Percentiles rank a stretch among this genome's conserved stretches.
Conservation (phyloP, 805 yeast species). For the Pichia occidentalis region DNA sequence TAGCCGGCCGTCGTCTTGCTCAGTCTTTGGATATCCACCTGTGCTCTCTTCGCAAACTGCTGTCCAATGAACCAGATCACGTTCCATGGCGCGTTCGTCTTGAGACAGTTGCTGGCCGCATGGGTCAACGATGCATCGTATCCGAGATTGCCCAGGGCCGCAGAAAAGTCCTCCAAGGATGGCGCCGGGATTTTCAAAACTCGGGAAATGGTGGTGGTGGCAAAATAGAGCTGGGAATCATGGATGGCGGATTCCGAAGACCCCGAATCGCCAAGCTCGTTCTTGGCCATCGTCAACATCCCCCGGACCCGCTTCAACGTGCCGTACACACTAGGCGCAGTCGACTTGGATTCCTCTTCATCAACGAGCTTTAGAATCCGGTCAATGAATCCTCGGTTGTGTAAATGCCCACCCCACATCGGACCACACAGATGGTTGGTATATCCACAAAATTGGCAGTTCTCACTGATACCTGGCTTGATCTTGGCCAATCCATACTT, state of each 20-base stretch:
- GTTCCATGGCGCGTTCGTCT: conserved; percentile 86
- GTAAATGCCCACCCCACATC: conserved; percentile 86
- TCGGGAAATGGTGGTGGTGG: conserved; percentile 70
- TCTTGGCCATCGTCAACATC: conserved; percentile 78
- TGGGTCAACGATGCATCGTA: conserved; percentile 81
- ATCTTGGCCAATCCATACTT: conserved; percentile 59
- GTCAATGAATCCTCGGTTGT: conserved; percentile 59
- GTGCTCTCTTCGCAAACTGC: conserved; percentile 48
- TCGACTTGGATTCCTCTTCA: conserved; percentile 30
- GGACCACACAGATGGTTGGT: conserved; percentile 87
- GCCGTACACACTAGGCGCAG: conserved; percentile 50
- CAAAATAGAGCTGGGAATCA: conserved; percentile 71
- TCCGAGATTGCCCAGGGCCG: conserved; percentile 82
- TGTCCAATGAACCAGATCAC: conserved; percentile 67
- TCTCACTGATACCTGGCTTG: conserved; percentile 45
- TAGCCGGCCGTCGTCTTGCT: conserved; percentile 52
- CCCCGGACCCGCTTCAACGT: conserved; percentile 85
- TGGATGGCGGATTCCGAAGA: conserved; percentile 11
- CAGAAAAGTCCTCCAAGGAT: conserved; percentile 59
- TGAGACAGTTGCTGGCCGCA: conserved; percentile 76
- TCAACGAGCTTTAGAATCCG: conserved; percentile 50
- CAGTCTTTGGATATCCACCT: conserved; percentile 35
- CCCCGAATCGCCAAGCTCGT: conserved; percentile 43
- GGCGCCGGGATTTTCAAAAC: conserved; percentile 79
- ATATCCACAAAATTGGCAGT: conserved; percentile 66